phyloP scores from a whole-genome alignment of 148 eudicot species.

The Camellia japonica region DNA sequence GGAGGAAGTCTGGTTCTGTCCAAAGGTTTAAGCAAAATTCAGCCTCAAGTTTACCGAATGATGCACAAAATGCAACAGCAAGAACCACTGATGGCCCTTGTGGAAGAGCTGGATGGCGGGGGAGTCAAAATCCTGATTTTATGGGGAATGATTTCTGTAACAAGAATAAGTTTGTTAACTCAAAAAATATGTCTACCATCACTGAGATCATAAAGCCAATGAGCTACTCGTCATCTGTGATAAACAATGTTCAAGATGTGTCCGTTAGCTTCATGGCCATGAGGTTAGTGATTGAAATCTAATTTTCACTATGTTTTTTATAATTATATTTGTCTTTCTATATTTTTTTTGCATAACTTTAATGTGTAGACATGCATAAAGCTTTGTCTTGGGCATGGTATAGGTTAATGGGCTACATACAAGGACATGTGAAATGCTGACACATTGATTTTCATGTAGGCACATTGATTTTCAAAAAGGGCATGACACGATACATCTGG shows the following conservation, averaged over 20 bases:
- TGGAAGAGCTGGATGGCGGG: slow-evolving; percentile 30
- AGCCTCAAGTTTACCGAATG: slow-evolving; percentile 27
- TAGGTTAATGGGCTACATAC: slow-evolving; percentile 8
- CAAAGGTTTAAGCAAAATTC: slow-evolving; percentile 67
- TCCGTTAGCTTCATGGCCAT: slow-evolving; percentile 64
- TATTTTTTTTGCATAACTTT: not conserved
- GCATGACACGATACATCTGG: too few species aligned
- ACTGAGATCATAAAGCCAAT: slow-evolving; percentile 72
- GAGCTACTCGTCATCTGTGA: slow-evolving; percentile 55
- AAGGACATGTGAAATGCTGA: not conserved
- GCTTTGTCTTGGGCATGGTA: not conserved
- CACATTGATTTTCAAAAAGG: not conserved
- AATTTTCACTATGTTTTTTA: not conserved
- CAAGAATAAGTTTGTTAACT: slow-evolving; percentile 43
- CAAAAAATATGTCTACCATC: slow-evolving; percentile 39
- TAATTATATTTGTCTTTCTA: not conserved
- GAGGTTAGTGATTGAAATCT: slow-evolving; percentile 55
- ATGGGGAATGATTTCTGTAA: slow-evolving; percentile 31
- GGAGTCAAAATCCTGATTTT: slow-evolving; percentile 18
- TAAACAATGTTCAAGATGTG: slow-evolving; percentile 59
- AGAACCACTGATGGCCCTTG: slow-evolving; percentile 26
- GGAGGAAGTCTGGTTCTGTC: slow-evolving; percentile 86
- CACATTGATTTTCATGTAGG: not conserved
- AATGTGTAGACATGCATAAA: not conserved
- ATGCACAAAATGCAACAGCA: slow-evolving; percentile 24